Conservation (phyloP, 2,329 filamentous ascomycete species). For the Fusarium multiceps region DNA sequence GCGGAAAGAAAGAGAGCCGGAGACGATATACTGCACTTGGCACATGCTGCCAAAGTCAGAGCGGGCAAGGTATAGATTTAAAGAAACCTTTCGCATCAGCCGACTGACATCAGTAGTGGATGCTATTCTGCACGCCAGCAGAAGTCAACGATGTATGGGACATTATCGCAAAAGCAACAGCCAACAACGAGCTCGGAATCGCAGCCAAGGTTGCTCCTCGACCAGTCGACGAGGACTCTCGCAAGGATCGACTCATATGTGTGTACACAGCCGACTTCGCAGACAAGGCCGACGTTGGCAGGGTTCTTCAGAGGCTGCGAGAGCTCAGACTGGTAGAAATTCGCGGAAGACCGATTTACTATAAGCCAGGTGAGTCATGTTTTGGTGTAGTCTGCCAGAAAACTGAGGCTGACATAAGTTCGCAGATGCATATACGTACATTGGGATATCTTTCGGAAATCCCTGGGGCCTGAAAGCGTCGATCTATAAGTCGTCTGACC, state of each 20-base stretch:
- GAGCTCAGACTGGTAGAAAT: slow-evolving; percentile 69
- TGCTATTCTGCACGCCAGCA: slow-evolving; percentile 70
- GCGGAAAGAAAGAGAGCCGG: slow-evolving; percentile 62
- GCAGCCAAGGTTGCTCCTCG: slow-evolving; percentile 77
- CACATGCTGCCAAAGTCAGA: slow-evolving; percentile 67
- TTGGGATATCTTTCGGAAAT: slow-evolving; percentile 71
- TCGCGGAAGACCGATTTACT: slow-evolving; percentile 70
- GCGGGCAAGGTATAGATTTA: slow-evolving; percentile 70
- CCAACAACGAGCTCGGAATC: slow-evolving; percentile 75
- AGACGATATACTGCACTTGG: slow-evolving; percentile 69
- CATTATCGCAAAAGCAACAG: slow-evolving; percentile 73
- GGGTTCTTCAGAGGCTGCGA: slow-evolving; percentile 72
- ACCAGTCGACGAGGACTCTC: slow-evolving; percentile 53
- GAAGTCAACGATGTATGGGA: slow-evolving; percentile 74
- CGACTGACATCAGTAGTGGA: slow-evolving; percentile 69
- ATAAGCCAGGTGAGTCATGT: slow-evolving; percentile 73
- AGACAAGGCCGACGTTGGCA: slow-evolving; percentile 73
- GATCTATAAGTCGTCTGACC: slow-evolving; percentile 62
- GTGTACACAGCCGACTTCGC: slow-evolving; percentile 82
- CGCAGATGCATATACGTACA: slow-evolving; percentile 74
- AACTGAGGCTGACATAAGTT: slow-evolving; percentile 24
- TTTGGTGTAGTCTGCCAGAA: background rate
- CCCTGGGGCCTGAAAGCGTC: slow-evolving; percentile 71
- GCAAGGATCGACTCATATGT: slow-evolving; percentile 71
- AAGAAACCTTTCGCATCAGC: background rate